These are phyloP conservation scores for Pythium chondricola DNA, from an alignment of 352 stramenopile genomes.

Conservation along the genomic window DNA sequence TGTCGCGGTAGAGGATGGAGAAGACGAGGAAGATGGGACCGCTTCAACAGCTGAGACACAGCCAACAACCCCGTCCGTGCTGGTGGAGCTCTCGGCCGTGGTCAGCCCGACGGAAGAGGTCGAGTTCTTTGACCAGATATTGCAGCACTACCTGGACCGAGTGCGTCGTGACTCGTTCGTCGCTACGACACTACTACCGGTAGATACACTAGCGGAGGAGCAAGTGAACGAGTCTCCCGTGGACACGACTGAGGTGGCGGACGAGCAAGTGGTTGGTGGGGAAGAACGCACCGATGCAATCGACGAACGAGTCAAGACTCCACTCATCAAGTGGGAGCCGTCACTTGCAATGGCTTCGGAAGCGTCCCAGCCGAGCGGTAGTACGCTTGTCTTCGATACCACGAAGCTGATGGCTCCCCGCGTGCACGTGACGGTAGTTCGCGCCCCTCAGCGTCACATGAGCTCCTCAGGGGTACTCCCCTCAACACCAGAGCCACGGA, in stretches of 20 bases:
- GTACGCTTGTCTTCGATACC: no score
- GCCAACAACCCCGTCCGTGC: background rate
- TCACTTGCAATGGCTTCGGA: background rate
- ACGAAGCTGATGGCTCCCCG: no score
- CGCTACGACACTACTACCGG: no score
- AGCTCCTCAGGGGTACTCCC: no score
- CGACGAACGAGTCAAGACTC: background rate
- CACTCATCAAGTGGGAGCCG: constrained; percentile 18
- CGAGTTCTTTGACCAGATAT: constrained; percentile 19
- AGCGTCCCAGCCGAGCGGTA: background rate
- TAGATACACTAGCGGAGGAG: background rate
- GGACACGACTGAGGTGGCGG: background rate
- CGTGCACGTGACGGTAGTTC: no score
- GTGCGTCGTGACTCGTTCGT: constrained; percentile 16
- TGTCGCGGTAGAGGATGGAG: background rate
- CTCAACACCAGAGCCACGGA: no score
- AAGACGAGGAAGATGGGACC: background rate
- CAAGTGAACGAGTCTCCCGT: background rate
- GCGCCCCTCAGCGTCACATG: no score
- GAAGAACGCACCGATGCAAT: background rate
- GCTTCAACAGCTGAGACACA: background rate
- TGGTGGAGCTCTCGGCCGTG: constrained; percentile 1
- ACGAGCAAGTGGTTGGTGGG: background rate
- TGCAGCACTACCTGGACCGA: constrained; percentile 18
- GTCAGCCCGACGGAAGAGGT: constrained; percentile 12